Evolutionary conservation across 495 filamentous ascomycete genomes (phyloP), one percentile per base, ranked within the genome.

Genomic region (Bacidia gigantensis): DNA sequence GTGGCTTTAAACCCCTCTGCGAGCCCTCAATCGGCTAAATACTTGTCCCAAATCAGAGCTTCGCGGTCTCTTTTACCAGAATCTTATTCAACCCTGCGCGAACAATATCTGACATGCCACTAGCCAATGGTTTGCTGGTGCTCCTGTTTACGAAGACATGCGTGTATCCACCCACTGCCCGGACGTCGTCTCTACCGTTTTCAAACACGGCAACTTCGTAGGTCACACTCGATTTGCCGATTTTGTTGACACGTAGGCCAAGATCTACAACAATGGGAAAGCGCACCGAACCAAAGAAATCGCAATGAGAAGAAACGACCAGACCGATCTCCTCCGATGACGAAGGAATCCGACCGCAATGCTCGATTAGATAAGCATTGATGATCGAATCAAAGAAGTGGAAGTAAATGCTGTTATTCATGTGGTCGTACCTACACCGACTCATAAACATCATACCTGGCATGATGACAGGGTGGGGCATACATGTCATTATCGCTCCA

Each of bases 401-500:
- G 54, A 83, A 82, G 68, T 95, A 93, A 38, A 93, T 72, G 45
- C 79, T 81, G 61, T 93, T 92, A 66, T 92, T 93, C 56, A 84
- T 57, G 38, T 63, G 60, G 22, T 57, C 51, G 26, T 50, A 50
- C 41, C 41, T 44, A 44, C 49, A 32, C 12, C 10, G 10, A 29
- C n/a, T n/a, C n/a, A 44, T 44, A 17, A 44, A 22, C 20, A 18
- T 44, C 14, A 39, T 39, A 17, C 41, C 5, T 44, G 17, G 20
- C 20, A 9, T 18, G 7, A n/a, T 17, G 20, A 44, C 9, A 9
- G 20, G 9, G 12, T 7, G 7, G 87, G 42, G 82, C 76, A 66
- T 95, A 97, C 85, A 94, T 92, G 69, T 96, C 90, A 61, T 96
- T 96, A 66, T 98, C 92, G 61, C 74, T 89, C 90, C 90, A 97